Conservation (phyloP, 2,329 filamentous ascomycete genomes). For the Sphaceloma murrayae region DNA sequence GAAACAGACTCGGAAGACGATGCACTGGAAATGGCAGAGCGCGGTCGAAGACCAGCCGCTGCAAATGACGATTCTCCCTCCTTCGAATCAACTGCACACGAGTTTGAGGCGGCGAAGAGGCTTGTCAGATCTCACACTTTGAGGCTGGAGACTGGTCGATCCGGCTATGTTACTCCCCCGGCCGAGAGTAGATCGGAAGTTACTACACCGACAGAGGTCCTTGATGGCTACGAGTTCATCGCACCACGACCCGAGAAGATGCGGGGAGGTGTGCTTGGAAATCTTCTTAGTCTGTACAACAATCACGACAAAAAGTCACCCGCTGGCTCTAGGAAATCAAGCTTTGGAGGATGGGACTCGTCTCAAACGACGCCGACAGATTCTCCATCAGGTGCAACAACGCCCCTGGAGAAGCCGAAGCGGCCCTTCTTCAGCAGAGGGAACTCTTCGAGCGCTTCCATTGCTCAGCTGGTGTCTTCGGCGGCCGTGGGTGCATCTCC, state of each 20-base stretch:
- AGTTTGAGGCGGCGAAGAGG: constrained; percentile 35
- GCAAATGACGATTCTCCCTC: too few species aligned
- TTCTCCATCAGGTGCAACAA: constrained; percentile 29
- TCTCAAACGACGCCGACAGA: constrained; percentile 29
- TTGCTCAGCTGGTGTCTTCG: constrained; percentile 37
- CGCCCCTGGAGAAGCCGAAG: constrained; percentile 28
- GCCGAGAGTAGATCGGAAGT: constrained; percentile 36
- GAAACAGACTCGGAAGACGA: constrained; percentile 29
- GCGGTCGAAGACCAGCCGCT: constrained; percentile 14
- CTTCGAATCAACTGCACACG: constrained; percentile 17
- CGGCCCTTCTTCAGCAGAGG: constrained; percentile 26
- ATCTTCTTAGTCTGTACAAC: constrained; percentile 61
- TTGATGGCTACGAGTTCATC: constrained; percentile 51
- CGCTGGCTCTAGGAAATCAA: constrained; percentile 16
- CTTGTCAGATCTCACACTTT: constrained; percentile 35
- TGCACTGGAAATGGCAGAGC: neutral
- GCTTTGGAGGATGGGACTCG: constrained; percentile 17
- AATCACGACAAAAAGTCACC: constrained; percentile 21
- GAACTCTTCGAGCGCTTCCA: constrained; percentile 33
- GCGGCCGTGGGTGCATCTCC: constrained; percentile 37
- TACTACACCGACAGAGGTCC: constrained; percentile 39
- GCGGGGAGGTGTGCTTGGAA: constrained; percentile 62
- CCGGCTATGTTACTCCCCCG: constrained; percentile 19
- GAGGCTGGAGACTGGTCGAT: constrained; percentile 17
- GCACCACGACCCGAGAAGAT: constrained; percentile 59